Evolutionary conservation across 2,329 filamentous ascomycete species (phyloP), one percentile per base, ranked within the genome.

Genomic region (Elsinoe necatrix): DNA sequence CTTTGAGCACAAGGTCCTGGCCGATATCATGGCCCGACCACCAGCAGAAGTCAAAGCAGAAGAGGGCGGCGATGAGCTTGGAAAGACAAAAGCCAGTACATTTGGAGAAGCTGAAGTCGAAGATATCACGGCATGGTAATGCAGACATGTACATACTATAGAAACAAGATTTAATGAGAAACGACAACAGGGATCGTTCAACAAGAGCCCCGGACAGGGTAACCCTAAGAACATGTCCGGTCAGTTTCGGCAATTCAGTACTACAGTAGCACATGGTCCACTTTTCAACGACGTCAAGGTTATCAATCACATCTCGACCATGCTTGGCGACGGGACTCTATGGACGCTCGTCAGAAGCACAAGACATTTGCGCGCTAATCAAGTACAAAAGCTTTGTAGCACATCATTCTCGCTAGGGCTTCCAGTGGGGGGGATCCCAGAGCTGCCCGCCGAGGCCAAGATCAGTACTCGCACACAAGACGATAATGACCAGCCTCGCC

Each of bases 31-130:
- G 91, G 75, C 57, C 69, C 76, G 61, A 61, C 73, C 60, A 61
- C 75, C 68, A 59, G 70, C 67, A 59, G 65, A 64, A 74, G 77
- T 59, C 63, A 60, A 63, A 56, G 52, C 57, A 2, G 27, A 55
- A 54, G 29, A 21, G 12, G 57, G 37, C 8, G 58, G 56, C 14
- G 56, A 60, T 3, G 56, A 54, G 11, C 77, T 79, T 52, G 73
- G 72, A 35, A 73, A 79, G 60, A 89, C 82, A 16, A 95, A 95
- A 76, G 90, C 81, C 57, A 95, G 90, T 72, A 93, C 88, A 0
- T 95, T 96, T 75, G 91, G 92, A 14, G 91, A 97, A 73, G 91
- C 89, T 1, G 93, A 97, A 72, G 89, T 96, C 18, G 92, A 92
- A 59, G 93, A 97, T 68, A 95, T 96, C 64, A 95, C 90, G 31